Base-by-base conservation (phyloP, 2,329 filamentous ascomycete genomes). In the Ceratocystis huliohia region DNA sequence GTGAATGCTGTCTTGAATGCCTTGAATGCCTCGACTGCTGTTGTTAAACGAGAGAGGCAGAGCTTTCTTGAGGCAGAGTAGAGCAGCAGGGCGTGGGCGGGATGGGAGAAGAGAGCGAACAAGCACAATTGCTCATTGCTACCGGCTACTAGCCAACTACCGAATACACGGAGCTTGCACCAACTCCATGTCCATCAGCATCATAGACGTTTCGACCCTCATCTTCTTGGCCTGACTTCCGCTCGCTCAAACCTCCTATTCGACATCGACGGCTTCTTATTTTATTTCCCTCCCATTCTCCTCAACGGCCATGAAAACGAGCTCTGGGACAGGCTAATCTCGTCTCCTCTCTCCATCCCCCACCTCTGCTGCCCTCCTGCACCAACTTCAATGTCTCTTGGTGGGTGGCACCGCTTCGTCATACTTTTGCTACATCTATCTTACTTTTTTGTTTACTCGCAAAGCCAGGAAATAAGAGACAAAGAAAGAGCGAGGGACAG, bases 1-100 rank as follows among this genome's bases (percentile, higher is more conserved):
- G 76, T 72, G 76, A 77, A 68, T 78, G 76, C 71, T 78, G 76
- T 69, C 70, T 77, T 33, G 76, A 78, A 61, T 77, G 75, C 69
- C 70, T 77, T 37, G 76, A 78, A 61, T 77, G 75, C 69, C 67
- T 77, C 30, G 74, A 74, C 66, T 77, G 75, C 71, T 77, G 76
- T 71, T 76, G 70, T 71, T 74, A 73, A 72, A 65, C 41, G 20
- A 17, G 6, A 30, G 28, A 57, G 17, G 20, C 22, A 56, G 46
- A 56, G 50, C 37, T 13, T 13, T 15, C 10, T 41, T 41, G 37
- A 41, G 37, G 13, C n/a, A 56, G 50, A 28, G 25, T 22, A 56
- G n/a, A 30, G 53, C 22, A 57, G 28, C 7, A 53, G n/a, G 22
- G 7, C n/a, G n/a, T 25, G n/a, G 13, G 48, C 2, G 48, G 8